These are phyloP conservation scores for Aspergillus haitiensis DNA, from an alignment of 495 filamentous ascomycete species.

Conservation along the genomic window DNA sequence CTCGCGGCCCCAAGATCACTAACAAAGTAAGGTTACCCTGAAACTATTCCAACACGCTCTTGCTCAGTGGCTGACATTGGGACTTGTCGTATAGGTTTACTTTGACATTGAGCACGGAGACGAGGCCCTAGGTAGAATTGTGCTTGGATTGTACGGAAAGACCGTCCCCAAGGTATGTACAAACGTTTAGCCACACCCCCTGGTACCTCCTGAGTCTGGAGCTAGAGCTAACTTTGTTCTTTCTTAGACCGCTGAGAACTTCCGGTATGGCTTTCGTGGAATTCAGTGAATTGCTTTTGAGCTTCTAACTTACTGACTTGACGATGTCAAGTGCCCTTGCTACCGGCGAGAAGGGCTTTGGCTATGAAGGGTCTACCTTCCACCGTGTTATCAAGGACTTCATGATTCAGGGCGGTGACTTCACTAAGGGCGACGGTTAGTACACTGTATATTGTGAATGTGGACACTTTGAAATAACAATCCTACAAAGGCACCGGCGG, in stretches of 20 bases:
- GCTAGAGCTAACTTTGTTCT: conserved; percentile 1
- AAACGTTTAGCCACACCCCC: conserved; percentile 6
- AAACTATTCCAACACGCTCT: not conserved
- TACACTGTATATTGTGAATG: not conserved
- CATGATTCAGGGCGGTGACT: conserved; percentile 99
- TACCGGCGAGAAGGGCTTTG: conserved; percentile 95
- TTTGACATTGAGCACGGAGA: conserved; percentile 95
- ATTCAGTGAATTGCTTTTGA: not conserved
- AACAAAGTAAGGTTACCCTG: conserved; percentile 63
- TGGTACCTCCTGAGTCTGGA: not conserved
- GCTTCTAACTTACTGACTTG: conserved; percentile 15
- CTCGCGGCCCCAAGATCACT: conserved; percentile 94
- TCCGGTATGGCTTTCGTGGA: conserved; percentile 56
- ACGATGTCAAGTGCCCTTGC: conserved; percentile 65
- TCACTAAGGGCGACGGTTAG: conserved; percentile 84
- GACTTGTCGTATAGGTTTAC: conserved; percentile 60
- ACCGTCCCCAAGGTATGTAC: conserved; percentile 79
- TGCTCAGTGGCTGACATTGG: not conserved
- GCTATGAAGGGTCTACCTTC: conserved; percentile 93
- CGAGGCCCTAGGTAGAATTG: conserved; percentile 78
- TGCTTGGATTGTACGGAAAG: conserved; percentile 96
- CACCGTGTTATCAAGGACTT: conserved; percentile 98
- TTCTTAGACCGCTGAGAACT: conserved; percentile 86
- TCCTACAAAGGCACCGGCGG: conserved; percentile 72
- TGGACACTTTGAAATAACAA: conserved; percentile 11